Evolutionary conservation across 495 filamentous ascomycete species (phyloP).

Genomic region (Massariosphaeria phaeospora): DNA sequence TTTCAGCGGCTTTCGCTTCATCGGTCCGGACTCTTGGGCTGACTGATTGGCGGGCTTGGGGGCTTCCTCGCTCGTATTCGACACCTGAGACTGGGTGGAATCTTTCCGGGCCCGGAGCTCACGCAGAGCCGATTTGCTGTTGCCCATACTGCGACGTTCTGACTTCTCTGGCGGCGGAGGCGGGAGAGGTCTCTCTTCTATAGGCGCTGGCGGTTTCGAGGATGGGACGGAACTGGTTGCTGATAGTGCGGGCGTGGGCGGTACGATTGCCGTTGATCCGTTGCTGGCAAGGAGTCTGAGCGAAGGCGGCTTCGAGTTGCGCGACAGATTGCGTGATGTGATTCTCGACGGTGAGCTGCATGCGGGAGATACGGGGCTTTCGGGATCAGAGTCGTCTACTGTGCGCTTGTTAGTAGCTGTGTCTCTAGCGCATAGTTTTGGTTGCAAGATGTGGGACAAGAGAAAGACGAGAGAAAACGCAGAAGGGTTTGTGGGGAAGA

Average conservation of each 20-base stretch:
- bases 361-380: slow-evolving; percentile 4
- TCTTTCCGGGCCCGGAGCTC: background rate
- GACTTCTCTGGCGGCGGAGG: slow-evolving; percentile 31
- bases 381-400: slow-evolving; percentile 22
- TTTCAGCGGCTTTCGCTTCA: slow-evolving; percentile 19
- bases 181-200: slow-evolving; percentile 17
- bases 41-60: background rate
- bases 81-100: background rate
- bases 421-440: background rate
- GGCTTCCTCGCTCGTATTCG: too few relatives aligned
- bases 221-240: background rate
- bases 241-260: slow-evolving; percentile 7
- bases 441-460: background rate
- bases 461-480: background rate
- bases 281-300: slow-evolving; percentile 32
- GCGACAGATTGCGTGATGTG: slow-evolving; percentile 20
- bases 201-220: background rate
- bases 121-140: background rate
- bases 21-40: background rate
- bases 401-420: background rate
- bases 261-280: slow-evolving; percentile 28
- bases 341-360: slow-evolving; percentile 12
- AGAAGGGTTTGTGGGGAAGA: background rate
- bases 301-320: slow-evolving; percentile 24
- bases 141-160: background rate